Conservation (phyloP, 352 stramenopile genomes). For the Phytopythium litorale region DNA sequence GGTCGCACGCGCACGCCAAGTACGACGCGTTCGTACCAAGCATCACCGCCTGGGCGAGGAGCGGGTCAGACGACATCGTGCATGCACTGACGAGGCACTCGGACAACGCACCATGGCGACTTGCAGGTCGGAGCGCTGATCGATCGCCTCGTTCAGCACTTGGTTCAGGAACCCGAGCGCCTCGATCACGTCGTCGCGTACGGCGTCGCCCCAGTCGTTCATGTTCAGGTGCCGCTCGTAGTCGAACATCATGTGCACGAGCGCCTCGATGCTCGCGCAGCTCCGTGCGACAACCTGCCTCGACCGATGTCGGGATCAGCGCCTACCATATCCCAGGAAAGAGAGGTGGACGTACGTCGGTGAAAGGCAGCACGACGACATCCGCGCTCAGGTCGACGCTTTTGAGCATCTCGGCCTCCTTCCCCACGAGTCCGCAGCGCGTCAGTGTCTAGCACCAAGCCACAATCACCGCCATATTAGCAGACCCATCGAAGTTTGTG, state of each 20-base stretch:
- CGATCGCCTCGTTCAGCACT: slow-evolving; percentile 72
- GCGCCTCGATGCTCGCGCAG: slow-evolving; percentile 48
- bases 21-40: slow-evolving; percentile 75
- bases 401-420: slow-evolving; percentile 56
- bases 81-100: neutral
- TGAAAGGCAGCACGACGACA: slow-evolving; percentile 60
- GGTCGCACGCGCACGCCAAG: slow-evolving; percentile 61
- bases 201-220: slow-evolving; percentile 70
- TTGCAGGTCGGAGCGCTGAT: slow-evolving; percentile 66
- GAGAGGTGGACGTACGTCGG: slow-evolving; percentile 22
- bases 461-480: neutral
- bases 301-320: neutral
- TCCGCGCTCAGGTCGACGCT: slow-evolving; percentile 42
- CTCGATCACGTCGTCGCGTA: slow-evolving; percentile 76
- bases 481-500: neutral
- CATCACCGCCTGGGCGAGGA: slow-evolving; percentile 40
- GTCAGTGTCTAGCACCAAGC: slow-evolving; percentile 27
- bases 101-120: slow-evolving; percentile 53
- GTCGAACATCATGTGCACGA: slow-evolving; percentile 80
- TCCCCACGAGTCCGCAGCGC: slow-evolving; percentile 49
- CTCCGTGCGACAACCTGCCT: slow-evolving; percentile 55
- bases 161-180: slow-evolving; percentile 64
- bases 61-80: neutral
- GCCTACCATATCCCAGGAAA: neutral
- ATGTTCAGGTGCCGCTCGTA: slow-evolving; percentile 80